Evolutionary conservation across 148 eudicot species (phyloP).

Genomic region (Rhododendron williamsianum): DNA sequence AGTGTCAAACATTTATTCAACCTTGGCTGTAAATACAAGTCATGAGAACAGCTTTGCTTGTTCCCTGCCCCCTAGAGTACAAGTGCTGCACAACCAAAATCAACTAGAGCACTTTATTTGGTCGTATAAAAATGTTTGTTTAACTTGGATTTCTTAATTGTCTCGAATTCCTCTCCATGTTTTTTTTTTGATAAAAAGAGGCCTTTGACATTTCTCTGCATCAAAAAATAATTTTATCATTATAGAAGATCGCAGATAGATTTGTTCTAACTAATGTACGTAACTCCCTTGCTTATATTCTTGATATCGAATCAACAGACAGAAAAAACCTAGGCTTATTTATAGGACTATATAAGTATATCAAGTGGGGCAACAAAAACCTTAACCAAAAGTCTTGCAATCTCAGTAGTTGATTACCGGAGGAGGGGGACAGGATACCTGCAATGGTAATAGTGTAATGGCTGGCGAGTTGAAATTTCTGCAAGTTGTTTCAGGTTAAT

Average conservation of each 20-base stretch:
- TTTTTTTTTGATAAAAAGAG: not conserved
- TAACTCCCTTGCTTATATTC: no score
- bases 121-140: not conserved
- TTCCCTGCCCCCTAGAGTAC: not conserved
- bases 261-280: not conserved
- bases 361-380: not conserved
- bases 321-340: no score
- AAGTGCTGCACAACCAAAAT: not conserved
- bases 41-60: not conserved
- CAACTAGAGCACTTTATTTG: not conserved
- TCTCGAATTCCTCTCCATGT: not conserved
- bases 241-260: not conserved
- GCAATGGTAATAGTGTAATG: not conserved
- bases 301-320: no score
- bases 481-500: no score
- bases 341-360: no score
- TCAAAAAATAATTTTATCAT: not conserved
- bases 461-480: no score
- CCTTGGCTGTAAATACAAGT: no score
- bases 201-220: not conserved
- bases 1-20: no score
- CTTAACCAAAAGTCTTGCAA: not conserved
- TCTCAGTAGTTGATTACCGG: not conserved
- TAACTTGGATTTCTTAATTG: not conserved
- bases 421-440: not conserved